Evolutionary conservation across 345 rosid species (phyloP).

Genomic region (Gossypium australe): DNA sequence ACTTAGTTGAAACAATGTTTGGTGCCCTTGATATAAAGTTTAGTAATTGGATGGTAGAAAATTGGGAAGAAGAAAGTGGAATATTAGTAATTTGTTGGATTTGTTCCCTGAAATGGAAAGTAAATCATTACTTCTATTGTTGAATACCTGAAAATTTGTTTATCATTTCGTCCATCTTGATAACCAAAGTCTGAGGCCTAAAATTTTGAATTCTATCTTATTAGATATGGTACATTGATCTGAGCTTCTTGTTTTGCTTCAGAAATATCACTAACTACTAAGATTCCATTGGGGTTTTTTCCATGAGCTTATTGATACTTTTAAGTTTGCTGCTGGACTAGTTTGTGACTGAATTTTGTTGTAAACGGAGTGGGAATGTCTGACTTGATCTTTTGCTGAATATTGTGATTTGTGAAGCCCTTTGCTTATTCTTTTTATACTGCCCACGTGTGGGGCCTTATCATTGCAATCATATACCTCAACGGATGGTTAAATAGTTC

Average conservation of each 20-base stretch:
- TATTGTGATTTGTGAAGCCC: not conserved
- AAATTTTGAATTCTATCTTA: not conserved
- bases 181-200: not conserved
- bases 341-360: not conserved
- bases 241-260: constrained; percentile 5
- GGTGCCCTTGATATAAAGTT: not conserved
- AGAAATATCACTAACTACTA: not conserved
- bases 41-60: not conserved
- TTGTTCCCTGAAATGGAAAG: not conserved
- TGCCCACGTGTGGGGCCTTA: not conserved
- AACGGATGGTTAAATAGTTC: constrained; percentile 3
- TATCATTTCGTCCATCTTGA: not conserved
- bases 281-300: not conserved
- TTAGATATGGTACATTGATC: not conserved
- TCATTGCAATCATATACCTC: not conserved
- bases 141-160: not conserved
- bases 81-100: not conserved
- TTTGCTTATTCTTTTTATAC: not conserved
- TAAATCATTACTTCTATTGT: not conserved
- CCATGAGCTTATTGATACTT: not conserved
- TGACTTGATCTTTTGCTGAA: not conserved
- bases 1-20: not conserved
- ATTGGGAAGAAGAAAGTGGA: not conserved
- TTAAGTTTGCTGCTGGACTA: constrained; percentile 1
- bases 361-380: not conserved